Conservation (phyloP, 1,284 basidiomycete genomes). For the Moesziomyces antarcticus region DNA sequence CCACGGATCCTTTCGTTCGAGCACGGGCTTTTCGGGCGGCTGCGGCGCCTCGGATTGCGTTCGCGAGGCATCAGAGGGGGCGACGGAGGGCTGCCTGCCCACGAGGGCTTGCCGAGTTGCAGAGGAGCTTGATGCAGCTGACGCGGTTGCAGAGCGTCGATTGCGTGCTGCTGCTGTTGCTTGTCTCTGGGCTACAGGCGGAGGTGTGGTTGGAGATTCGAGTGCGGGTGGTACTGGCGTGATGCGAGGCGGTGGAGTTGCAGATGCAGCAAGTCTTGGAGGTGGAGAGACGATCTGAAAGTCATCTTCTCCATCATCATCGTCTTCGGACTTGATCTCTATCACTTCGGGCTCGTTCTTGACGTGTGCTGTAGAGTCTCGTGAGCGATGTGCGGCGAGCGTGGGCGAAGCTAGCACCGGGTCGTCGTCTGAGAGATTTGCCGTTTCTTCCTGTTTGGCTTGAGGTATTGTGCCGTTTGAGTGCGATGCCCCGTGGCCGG, state of each 20-base stretch:
- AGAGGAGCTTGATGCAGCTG: slow-evolving; percentile 1
- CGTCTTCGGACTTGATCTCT: slow-evolving; percentile 50
- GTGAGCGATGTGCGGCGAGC: slow-evolving; percentile 1
- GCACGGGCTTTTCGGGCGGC: slow-evolving; percentile 22
- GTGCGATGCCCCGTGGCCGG: not conserved
- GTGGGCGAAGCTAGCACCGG: slow-evolving; percentile 24
- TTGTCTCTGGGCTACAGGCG: slow-evolving; percentile 9
- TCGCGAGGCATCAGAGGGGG: slow-evolving; percentile 16
- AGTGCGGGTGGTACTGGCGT: slow-evolving; percentile 14
- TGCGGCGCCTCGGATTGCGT: slow-evolving; percentile 18
- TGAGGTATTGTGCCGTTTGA: too few species aligned
- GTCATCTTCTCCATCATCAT: slow-evolving; percentile 27
- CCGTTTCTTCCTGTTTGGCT: slow-evolving; percentile 1
- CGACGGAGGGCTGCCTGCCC: slow-evolving; percentile 33
- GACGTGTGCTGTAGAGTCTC: not conserved
- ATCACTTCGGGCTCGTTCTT: slow-evolving; percentile 34
- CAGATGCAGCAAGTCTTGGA: not conserved
- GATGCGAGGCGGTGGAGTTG: not conserved
- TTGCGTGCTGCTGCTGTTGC: slow-evolving; percentile 14
- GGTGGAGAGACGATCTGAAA: slow-evolving; percentile 35
- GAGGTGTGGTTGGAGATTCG: slow-evolving; percentile 11
- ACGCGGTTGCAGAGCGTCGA: slow-evolving; percentile 25
- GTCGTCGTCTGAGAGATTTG: slow-evolving; percentile 6
- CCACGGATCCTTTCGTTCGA: slow-evolving; percentile 57
- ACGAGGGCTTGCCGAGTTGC: slow-evolving; percentile 23